Percentiles rank a stretch among this genome's conserved stretches.
phyloP scores from a whole-genome alignment of 306 rosid genomes.

The Luffa acutangula region DNA sequence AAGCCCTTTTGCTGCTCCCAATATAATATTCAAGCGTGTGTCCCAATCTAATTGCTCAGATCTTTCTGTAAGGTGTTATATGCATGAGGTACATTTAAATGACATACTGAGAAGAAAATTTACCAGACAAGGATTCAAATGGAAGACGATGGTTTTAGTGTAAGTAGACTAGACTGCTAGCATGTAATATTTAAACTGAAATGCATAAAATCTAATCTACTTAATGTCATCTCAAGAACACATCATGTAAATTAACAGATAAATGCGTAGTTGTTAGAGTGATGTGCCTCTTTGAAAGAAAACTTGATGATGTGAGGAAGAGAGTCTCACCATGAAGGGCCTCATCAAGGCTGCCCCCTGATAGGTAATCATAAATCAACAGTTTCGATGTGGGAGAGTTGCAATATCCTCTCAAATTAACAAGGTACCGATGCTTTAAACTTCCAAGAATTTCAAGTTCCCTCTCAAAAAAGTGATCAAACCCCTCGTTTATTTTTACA shows the following conservation, averaged over 20 bases:
- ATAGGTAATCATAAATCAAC: slow-evolving; percentile 81
- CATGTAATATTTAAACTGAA: neutral
- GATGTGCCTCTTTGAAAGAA: neutral
- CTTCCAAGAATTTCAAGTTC: slow-evolving; percentile 98
- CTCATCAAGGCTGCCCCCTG: slow-evolving; percentile 96
- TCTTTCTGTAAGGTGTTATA: slow-evolving; percentile 37
- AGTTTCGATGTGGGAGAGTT: slow-evolving; percentile 92
- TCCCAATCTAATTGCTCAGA: slow-evolving; percentile 97
- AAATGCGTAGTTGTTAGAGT: neutral
- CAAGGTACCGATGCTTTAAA: slow-evolving; percentile 89
- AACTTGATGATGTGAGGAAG: neutral
- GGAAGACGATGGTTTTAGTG: neutral
- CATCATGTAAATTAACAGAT: neutral
- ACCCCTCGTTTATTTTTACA: slow-evolving; percentile 79
- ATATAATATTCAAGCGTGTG: slow-evolving; percentile 77
- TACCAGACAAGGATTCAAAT: neutral
- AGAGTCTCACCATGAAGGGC: slow-evolving; percentile 80
- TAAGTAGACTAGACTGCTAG: neutral
- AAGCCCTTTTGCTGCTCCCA: slow-evolving; percentile 99
- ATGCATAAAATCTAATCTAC: neutral
- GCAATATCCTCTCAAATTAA: slow-evolving; percentile 94
- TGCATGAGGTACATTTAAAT: neutral
- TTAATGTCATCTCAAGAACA: neutral
- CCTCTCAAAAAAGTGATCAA: slow-evolving; percentile 95
- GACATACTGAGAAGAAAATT: neutral